Conservation (phyloP, 441 rosid genomes). For the Aquilaria agallochum region DNA sequence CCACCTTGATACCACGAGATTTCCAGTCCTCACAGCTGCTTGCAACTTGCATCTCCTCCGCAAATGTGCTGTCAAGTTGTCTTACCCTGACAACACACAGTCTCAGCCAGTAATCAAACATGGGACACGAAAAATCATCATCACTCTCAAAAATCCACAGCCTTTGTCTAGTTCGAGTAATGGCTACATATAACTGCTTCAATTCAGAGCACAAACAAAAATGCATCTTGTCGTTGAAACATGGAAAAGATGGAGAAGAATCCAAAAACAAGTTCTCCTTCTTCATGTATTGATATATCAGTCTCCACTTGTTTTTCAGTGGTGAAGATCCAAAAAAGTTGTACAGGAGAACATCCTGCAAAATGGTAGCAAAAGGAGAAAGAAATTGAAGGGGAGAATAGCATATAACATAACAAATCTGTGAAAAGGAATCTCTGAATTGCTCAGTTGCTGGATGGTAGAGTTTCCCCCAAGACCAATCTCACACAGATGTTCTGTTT, state of each 20-base stretch:
- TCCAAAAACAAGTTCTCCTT: slow-evolving; percentile 29
- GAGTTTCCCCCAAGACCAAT: no score
- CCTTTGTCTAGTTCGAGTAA: slow-evolving; percentile 52
- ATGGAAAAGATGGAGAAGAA: slow-evolving; percentile 21
- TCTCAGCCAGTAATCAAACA: slow-evolving; percentile 47
- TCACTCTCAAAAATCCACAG: slow-evolving; percentile 46
- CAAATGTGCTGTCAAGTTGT: slow-evolving; percentile 32
- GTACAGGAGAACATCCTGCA: slow-evolving; percentile 50
- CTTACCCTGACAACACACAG: slow-evolving; percentile 34
- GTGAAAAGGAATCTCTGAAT: no score
- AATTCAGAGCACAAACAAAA: slow-evolving; percentile 47
- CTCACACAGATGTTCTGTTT: no score
- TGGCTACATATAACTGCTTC: slow-evolving; percentile 58
- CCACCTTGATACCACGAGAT: slow-evolving; percentile 44
- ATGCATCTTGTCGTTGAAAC: slow-evolving; percentile 29
- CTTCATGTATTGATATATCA: slow-evolving; percentile 42
- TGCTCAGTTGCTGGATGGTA: no score
- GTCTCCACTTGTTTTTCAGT: slow-evolving; percentile 39
- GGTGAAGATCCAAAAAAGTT: slow-evolving; percentile 54
- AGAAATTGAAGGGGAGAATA: no score
- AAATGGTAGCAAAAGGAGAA: not conserved
- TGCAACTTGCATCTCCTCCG: slow-evolving; percentile 41
- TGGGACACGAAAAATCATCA: slow-evolving; percentile 27
- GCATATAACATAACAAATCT: no score
- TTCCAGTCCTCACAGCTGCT: slow-evolving; percentile 55